Conservation (phyloP, 768 basidiomycete genomes). For the Lactarius hatsudake region DNA sequence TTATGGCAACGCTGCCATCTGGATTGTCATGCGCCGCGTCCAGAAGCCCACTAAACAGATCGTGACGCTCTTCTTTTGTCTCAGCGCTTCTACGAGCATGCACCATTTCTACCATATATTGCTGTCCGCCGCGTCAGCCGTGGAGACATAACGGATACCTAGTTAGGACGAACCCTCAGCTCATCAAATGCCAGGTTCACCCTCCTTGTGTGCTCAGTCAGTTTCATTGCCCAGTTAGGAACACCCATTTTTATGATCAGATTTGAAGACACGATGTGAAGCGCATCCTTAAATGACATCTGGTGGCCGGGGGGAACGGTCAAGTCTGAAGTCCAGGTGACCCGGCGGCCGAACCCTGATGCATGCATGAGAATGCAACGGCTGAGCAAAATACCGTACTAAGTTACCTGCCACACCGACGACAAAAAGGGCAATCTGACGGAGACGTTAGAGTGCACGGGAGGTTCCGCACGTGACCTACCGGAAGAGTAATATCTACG, state of each 20-base stretch:
- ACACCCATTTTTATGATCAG: slow-evolving; percentile 39
- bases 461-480: slow-evolving; percentile 29
- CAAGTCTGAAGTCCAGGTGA: slow-evolving; percentile 49
- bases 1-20: slow-evolving; percentile 21
- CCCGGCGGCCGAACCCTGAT: slow-evolving; percentile 46
- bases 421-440: slow-evolving; percentile 53
- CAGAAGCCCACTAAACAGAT: slow-evolving; percentile 32
- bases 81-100: slow-evolving; percentile 18
- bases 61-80: slow-evolving; percentile 27
- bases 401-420: slow-evolving; percentile 47
- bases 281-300: slow-evolving; percentile 48
- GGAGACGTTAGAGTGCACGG: neutral
- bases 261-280: slow-evolving; percentile 43
- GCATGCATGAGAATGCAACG: neutral
- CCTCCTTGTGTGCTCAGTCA: slow-evolving; percentile 36
- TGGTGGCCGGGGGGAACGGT: slow-evolving; percentile 42
- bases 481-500: slow-evolving; percentile 53
- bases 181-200: slow-evolving; percentile 43
- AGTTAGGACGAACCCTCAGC: slow-evolving; percentile 36
- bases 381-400: slow-evolving; percentile 23
- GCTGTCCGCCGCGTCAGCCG: slow-evolving; percentile 6
- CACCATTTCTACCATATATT: slow-evolving; percentile 35
- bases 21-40: slow-evolving; percentile 24
- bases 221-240: slow-evolving; percentile 41
- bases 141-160: neutral